Base-by-base conservation (phyloP, 441 rosid species). In the Corymbia calophylla region DNA sequence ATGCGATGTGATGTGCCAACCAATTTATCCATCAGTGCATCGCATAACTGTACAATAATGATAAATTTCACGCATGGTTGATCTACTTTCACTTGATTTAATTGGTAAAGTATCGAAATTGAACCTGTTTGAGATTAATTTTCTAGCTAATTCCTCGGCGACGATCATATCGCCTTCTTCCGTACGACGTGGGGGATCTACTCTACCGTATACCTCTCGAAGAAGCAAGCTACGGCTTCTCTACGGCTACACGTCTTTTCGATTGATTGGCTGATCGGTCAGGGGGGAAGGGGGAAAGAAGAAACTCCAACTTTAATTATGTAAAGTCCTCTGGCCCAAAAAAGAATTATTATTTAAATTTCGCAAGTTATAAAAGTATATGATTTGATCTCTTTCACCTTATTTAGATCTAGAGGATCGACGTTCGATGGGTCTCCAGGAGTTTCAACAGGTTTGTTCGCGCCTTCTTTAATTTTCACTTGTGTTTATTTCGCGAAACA, bases 21-120 rank as follows among this genome's bases (percentile, higher is more conserved):
- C 4, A 70, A 35, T 73, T 73, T 39, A 29, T 7, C 14, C 51
- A 39, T 11, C 23, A 49, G 23, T 12, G 51, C 17, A 11, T 21
- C 2, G 27, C 81, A 35, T 35, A 29, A 70, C 9, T 3, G 1
- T 0, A 5, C 49, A 21, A 35, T 35, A 19, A 19, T 12, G 1
- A 70, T 23, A 5, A 44, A 35, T 21, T 21, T 11, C 14, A 4
- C 4, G 29, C 8, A 6, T 5, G 2, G 17, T 39, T 21, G 84
- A 73, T 39, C 29, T 39, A 21, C 49, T 23, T 39, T 39, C 17
- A 13, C 84, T 39, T 12, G 47, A 73, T 39, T 73, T 47, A 49
- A 3, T 11, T 6, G 48, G 49, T 49, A 5, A 23, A 23, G 29
- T 17, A 12, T 39, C 8, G 3, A 21, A 39, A 21, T 73, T 0